Evolutionary conservation across 1,284 basidiomycete genomes (phyloP), one percentile per base, ranked within the genome.

Genomic region (Ceratobasidium sp.): DNA sequence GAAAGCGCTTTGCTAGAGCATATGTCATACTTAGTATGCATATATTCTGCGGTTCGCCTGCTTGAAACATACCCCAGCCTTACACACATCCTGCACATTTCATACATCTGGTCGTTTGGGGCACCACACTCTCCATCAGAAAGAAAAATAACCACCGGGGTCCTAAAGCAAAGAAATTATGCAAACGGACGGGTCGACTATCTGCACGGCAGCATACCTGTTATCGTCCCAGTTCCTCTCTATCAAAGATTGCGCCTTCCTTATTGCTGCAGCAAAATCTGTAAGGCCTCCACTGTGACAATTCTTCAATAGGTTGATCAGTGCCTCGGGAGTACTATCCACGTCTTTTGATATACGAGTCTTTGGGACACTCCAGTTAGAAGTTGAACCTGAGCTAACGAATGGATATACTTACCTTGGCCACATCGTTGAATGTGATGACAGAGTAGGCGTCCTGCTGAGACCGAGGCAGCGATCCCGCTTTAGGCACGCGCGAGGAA

Each of bases 391-490:
- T 26, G n/a, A 18, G 34, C 10, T 39, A 57, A 34, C 14, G 21
- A 21, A 16, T 32, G 39, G 12, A 0, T 30, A n/a, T 5, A 2
- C 79, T 78, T 1, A 73, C 76, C 2, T 52, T 57, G 1, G 80
- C 74, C 0, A 2, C 28, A 9, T 80, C 69, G 62, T 86, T 79
- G 76, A 89, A 89, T 14, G 88, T 76, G 26, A 89, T 75, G 53
- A 89, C 81, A 23, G 84, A 87, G 75, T 89, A 89, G 1, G 88
- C 81, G 72, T 89, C 88, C 43, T 85, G 80, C 14, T 86, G 82
- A 18, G 61, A 43, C 6, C 67, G 74, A 23, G 41, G 61, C 1
- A 72, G 59, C 16, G 71, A 62, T 5, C 41, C 53, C 28, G 26
- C 74, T 3, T 81, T 84, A 6, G 82, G 79, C 34, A 83, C 81